Percentiles rank a stretch among this genome's conserved stretches.
These are phyloP conservation scores for Chlamydomonas eustigma DNA, from an alignment of 139 green algal genomes.

Conservation along the genomic window DNA sequence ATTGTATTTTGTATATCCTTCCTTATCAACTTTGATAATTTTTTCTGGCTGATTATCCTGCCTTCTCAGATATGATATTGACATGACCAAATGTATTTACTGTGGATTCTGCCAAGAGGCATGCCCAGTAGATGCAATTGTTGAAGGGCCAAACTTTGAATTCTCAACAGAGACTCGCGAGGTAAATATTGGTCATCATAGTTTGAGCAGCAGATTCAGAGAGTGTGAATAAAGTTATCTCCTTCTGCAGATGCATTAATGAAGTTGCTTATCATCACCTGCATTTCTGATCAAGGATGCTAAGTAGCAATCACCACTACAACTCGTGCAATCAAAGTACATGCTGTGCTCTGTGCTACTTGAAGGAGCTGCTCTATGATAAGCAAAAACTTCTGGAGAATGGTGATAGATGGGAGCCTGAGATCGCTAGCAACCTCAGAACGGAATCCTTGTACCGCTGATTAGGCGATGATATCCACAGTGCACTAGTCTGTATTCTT, in stretches of 20 bases:
- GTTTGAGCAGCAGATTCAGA: too few species aligned
- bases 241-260: too few species aligned
- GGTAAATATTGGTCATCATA: too few species aligned
- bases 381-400: slow-evolving; percentile 99
- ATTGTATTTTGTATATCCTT: too few species aligned
- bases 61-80: slow-evolving; percentile 88
- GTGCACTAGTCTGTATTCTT: background rate
- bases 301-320: too few species aligned
- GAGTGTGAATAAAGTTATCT: too few species aligned
- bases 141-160: slow-evolving; percentile 99
- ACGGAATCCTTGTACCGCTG: slow-evolving; percentile 75
- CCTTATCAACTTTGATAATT: background rate
- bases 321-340: too few species aligned
- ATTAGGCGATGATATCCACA: background rate
- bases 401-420: slow-evolving; percentile 95
- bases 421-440: slow-evolving; percentile 92
- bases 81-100: slow-evolving; percentile 99
- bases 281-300: too few species aligned
- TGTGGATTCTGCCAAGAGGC: slow-evolving; percentile 95
- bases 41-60: background rate
- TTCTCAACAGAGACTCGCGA: slow-evolving; percentile 94
- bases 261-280: too few species aligned
- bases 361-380: slow-evolving; percentile 97
- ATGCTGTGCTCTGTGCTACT: background rate
- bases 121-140: slow-evolving; percentile 97